Evolutionary conservation across 495 filamentous ascomycete genomes (phyloP).

Genomic region (Aspergillus avenaceus): DNA sequence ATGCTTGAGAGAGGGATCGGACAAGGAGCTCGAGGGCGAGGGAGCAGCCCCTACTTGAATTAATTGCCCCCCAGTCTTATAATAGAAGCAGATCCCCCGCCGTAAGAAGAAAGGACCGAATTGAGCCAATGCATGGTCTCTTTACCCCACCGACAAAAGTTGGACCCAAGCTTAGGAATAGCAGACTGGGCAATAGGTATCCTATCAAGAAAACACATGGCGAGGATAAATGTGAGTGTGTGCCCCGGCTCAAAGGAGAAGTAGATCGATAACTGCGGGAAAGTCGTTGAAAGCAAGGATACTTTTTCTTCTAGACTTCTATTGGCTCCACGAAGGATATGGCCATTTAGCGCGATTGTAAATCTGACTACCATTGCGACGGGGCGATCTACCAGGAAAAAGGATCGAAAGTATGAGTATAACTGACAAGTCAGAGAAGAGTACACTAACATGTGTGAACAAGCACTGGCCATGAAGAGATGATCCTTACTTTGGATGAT

Average conservation of each 20-base stretch:
- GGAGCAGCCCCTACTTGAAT: constrained; percentile 19
- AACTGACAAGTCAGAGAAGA: constrained; percentile 19
- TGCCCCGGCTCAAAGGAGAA: constrained; percentile 7
- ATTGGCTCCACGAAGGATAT: not conserved
- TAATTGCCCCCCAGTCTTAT: constrained; percentile 6
- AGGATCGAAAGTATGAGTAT: not conserved
- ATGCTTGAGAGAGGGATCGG: constrained; percentile 6
- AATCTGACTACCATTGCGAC: not conserved
- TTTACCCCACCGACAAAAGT: constrained; percentile 15
- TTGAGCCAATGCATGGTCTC: constrained; percentile 7
- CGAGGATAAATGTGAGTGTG: constrained; percentile 12
- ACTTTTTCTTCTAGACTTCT: not conserved
- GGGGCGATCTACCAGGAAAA: not conserved
- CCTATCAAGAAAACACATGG: constrained; percentile 46
- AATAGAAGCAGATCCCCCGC: not conserved
- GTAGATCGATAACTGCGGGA: constrained; percentile 6
- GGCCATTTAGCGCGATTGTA: too few species aligned
- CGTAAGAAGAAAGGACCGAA: constrained; percentile 1
- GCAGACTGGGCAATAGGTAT: constrained; percentile 20
- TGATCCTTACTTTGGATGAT: constrained; percentile 3
- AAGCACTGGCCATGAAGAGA: not conserved
- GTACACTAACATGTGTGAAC: constrained; percentile 17
- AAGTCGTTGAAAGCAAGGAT: not conserved
- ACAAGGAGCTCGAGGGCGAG: constrained; percentile 6
- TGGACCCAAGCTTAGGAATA: constrained; percentile 12